Evolutionary conservation across 2,329 filamentous ascomycete genomes (phyloP).

Genomic region (Colletotrichum viniferum): DNA sequence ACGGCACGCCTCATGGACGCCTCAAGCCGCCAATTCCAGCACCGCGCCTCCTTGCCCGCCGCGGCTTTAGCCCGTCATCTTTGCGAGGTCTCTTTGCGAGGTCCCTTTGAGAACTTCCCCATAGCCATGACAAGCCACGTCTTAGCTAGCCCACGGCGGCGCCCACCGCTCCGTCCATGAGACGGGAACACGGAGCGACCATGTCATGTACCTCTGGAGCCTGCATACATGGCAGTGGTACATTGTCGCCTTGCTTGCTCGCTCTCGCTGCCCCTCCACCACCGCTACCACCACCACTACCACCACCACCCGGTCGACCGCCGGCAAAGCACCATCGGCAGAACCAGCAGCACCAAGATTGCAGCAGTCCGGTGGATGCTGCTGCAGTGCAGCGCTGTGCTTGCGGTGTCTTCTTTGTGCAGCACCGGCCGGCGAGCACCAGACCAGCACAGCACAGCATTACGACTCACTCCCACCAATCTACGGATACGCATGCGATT

Average conservation of each 20-base stretch:
- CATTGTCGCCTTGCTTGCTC: neutral
- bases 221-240: neutral
- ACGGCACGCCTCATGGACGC: slow-evolving; percentile 16
- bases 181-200: neutral
- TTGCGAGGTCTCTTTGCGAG: slow-evolving; percentile 14
- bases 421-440: neutral
- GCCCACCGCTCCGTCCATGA: neutral
- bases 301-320: neutral
- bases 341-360: neutral
- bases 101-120: neutral
- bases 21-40: slow-evolving; percentile 1
- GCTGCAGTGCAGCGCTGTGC: neutral
- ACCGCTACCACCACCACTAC: neutral
- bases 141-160: neutral
- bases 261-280: neutral
- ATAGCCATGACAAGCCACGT: neutral
- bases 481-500: neutral
- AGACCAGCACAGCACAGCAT: neutral
- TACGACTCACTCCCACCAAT: neutral
- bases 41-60: neutral
- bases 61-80: slow-evolving; percentile 9
- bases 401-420: neutral
- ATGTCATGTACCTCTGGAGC: neutral
- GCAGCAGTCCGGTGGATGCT: neutral
- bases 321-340: neutral